Evolutionary conservation across 371 early-diverging fungal species (phyloP).

Genomic region (Mucor saturninus): DNA sequence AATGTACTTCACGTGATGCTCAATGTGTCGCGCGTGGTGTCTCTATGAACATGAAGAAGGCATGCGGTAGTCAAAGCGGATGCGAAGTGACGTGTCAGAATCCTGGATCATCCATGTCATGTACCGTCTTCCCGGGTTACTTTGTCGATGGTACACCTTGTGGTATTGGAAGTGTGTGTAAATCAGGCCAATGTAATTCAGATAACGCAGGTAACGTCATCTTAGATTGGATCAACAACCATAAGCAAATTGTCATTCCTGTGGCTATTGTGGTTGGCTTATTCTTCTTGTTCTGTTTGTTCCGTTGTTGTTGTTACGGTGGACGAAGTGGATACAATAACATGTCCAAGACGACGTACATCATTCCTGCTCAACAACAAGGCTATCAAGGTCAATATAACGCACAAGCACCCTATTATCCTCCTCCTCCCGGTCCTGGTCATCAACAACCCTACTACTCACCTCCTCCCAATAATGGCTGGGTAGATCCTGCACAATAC

Average conservation of each 20-base stretch:
- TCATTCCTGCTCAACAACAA: conserved; percentile 24
- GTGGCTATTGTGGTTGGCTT: conserved; percentile 60
- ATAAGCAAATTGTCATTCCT: conserved; percentile 62
- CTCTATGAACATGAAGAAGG: conserved; percentile 42
- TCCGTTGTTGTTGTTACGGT: conserved; percentile 52
- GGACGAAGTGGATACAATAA: conserved; percentile 30
- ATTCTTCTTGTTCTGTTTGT: conserved; percentile 61
- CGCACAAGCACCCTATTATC: conserved; percentile 29
- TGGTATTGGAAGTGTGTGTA: conserved; percentile 76
- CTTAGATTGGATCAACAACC: conserved; percentile 51
- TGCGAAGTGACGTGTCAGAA: conserved; percentile 74
- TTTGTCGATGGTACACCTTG: conserved; percentile 93
- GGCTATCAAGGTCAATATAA: conserved; percentile 24
- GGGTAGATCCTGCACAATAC: conserved; percentile 61
- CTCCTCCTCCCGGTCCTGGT: conserved; percentile 29
- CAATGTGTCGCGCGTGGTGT: conserved; percentile 76
- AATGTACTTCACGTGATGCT: conserved; percentile 85
- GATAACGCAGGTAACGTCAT: conserved; percentile 31
- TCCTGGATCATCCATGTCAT: conserved; percentile 54
- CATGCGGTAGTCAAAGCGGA: conserved; percentile 49
- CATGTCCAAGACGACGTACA: conserved; percentile 23
- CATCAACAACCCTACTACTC: conserved; percentile 12
- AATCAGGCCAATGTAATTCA: conserved; percentile 45
- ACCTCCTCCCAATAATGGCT: conserved; percentile 31
- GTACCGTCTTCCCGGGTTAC: conserved; percentile 76